These are phyloP conservation scores for Cornus suecica DNA, from an alignment of 148 eudicot genomes.

Conservation along the genomic window DNA sequence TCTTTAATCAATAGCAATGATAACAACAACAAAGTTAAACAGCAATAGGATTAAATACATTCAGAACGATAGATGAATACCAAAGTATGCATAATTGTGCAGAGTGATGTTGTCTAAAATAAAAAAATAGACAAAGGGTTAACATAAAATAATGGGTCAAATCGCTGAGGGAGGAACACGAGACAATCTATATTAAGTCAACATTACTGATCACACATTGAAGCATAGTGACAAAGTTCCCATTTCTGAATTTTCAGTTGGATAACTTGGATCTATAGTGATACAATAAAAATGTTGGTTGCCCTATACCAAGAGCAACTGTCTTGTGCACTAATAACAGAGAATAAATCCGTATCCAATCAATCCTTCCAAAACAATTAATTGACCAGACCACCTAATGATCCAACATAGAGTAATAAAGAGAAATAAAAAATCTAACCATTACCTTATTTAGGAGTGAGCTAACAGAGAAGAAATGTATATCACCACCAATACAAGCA, in stretches of 20 bases:
- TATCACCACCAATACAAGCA: slow-evolving; percentile 46
- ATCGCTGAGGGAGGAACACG: neutral
- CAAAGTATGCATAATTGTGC: neutral
- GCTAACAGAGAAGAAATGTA: slow-evolving; percentile 58
- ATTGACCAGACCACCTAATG: too few species aligned
- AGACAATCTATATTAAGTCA: neutral
- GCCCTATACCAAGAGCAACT: too few species aligned
- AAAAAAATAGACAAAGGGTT: neutral
- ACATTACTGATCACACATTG: neutral
- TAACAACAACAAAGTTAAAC: neutral
- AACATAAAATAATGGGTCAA: neutral
- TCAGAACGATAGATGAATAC: too few species aligned
- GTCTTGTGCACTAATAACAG: too few species aligned
- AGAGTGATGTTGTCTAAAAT: too few species aligned
- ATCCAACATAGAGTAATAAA: neutral
- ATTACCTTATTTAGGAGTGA: slow-evolving; percentile 66
- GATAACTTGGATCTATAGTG: neutral
- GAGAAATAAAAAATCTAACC: neutral
- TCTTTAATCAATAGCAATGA: too few species aligned
- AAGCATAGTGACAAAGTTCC: neutral
- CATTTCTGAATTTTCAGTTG: neutral
- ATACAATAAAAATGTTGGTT: neutral
- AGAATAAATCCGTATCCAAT: too few species aligned
- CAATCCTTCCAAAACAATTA: too few species aligned
- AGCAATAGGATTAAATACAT: neutral